Evolutionary conservation across 495 filamentous ascomycete genomes (phyloP).

Genomic region (Penicillium tannophilum): DNA sequence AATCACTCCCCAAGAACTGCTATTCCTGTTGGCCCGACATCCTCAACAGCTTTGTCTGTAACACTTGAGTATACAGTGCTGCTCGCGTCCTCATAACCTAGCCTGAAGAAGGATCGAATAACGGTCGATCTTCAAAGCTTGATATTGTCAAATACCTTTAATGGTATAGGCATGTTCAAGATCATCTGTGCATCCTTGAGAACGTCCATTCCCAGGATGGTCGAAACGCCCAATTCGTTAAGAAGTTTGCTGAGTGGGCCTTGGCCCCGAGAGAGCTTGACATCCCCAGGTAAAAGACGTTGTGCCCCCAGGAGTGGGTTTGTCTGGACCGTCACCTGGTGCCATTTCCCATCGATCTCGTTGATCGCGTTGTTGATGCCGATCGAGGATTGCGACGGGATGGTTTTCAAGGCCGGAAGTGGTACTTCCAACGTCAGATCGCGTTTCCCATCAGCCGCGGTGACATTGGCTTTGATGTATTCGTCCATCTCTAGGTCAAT

Average conservation of each 20-base stretch:
- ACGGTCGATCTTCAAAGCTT: neutral
- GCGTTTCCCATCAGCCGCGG: too few relatives aligned
- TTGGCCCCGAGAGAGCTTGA: too few relatives aligned
- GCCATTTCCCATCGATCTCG: conserved; percentile 16
- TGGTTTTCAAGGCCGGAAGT: conserved; percentile 12
- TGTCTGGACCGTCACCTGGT: conserved; percentile 14
- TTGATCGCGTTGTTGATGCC: conserved; percentile 18
- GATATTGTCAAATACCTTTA: conserved; percentile 12
- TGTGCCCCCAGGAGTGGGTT: conserved; percentile 16
- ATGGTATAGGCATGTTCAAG: conserved; percentile 14
- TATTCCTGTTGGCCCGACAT: too few relatives aligned
- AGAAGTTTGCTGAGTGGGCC: conserved; percentile 5
- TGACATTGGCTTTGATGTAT: too few relatives aligned
- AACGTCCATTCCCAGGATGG: conserved; percentile 15
- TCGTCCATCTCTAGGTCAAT: conserved; percentile 16
- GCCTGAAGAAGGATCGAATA: too few relatives aligned
- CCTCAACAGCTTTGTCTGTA: too few relatives aligned
- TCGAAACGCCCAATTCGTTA: conserved; percentile 11
- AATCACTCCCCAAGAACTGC: too few relatives aligned
- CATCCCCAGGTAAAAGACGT: neutral
- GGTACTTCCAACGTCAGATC: neutral
- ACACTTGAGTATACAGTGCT: too few relatives aligned
- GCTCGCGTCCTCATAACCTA: too few relatives aligned
- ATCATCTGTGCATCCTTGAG: conserved; percentile 20
- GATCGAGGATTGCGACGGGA: conserved; percentile 15